These are phyloP conservation scores for Diplocarpon rosae DNA, from an alignment of 2,329 filamentous ascomycete genomes.

Conservation along the genomic window DNA sequence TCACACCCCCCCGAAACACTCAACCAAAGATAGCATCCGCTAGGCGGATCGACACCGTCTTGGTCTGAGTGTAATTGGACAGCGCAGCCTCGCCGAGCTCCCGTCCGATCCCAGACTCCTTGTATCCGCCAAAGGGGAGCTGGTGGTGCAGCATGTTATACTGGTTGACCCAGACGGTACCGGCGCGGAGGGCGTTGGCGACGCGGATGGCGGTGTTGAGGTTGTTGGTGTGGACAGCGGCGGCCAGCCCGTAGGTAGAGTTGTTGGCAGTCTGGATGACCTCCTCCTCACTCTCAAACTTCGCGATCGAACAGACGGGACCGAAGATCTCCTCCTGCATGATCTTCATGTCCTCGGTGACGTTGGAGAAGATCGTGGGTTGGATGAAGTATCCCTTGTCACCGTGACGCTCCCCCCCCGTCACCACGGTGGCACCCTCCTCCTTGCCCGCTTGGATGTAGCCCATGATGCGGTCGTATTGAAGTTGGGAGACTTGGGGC, in stretches of 20 bases:
- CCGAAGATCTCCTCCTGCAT: conserved; percentile 67
- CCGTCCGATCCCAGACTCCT: conserved; percentile 67
- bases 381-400: conserved; percentile 61
- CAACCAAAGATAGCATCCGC: conserved; percentile 33
- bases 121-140: conserved; percentile 62
- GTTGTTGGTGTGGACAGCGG: conserved; percentile 57
- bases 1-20: conserved; percentile 3
- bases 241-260: conserved; percentile 56
- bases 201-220: conserved; percentile 59
- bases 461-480: conserved; percentile 61
- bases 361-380: conserved; percentile 63
- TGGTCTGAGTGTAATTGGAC: conserved; percentile 57
- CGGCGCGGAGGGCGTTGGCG: conserved; percentile 51
- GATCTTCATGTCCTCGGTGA: conserved; percentile 62
- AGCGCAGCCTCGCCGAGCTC: conserved; percentile 62
- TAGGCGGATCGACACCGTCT: conserved; percentile 50
- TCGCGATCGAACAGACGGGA: conserved; percentile 58
- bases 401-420: conserved; percentile 55
- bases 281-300: conserved; percentile 60
- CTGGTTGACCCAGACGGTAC: conserved; percentile 30
- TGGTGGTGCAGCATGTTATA: conserved; percentile 64
- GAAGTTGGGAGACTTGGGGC: conserved; percentile 57
- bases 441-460: conserved; percentile 55
- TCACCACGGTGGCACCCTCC: conserved; percentile 51
- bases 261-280: conserved; percentile 52